phyloP scores from a whole-genome alignment of 75 land plant species.

The Isoetes taiwanensis region DNA sequence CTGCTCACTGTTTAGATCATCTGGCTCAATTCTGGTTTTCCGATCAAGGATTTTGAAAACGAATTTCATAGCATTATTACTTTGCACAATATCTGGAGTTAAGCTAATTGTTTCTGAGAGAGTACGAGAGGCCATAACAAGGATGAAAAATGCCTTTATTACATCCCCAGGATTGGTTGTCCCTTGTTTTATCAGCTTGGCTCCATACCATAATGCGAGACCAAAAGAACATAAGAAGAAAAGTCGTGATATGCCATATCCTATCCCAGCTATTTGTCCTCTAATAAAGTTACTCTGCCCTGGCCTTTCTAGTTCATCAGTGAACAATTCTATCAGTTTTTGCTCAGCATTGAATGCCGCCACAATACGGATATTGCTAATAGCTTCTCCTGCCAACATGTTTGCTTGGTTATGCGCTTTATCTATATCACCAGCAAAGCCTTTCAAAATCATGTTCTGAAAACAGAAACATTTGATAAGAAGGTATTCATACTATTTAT shows the following conservation, averaged over 20 bases:
- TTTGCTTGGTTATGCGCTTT: not conserved
- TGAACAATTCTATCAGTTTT: not conserved
- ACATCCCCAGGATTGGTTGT: not conserved
- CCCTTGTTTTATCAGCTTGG: not conserved
- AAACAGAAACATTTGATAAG: no score
- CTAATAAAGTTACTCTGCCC: not conserved
- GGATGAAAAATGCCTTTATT: not conserved
- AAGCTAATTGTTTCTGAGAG: constrained; percentile 79
- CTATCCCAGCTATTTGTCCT: not conserved
- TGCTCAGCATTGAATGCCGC: constrained; percentile 4
- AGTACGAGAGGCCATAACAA: constrained; percentile 21
- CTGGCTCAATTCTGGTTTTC: constrained; percentile 1
- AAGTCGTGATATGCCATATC: not conserved
- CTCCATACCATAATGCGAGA: not conserved
- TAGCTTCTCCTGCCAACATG: not conserved
- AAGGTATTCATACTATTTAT: no score
- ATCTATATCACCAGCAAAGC: constrained; percentile 1
- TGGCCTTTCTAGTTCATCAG: not conserved
- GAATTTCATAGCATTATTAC: not conserved
- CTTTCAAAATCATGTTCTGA: constrained; percentile 1
- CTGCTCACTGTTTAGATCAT: not conserved
- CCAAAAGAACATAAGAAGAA: not conserved
- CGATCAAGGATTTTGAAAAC: constrained; percentile 10
- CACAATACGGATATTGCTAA: not conserved
- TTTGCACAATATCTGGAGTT: constrained; percentile 8